Conservation (phyloP, 75 land plant genomes). For the Azolla pinnata region DNA sequence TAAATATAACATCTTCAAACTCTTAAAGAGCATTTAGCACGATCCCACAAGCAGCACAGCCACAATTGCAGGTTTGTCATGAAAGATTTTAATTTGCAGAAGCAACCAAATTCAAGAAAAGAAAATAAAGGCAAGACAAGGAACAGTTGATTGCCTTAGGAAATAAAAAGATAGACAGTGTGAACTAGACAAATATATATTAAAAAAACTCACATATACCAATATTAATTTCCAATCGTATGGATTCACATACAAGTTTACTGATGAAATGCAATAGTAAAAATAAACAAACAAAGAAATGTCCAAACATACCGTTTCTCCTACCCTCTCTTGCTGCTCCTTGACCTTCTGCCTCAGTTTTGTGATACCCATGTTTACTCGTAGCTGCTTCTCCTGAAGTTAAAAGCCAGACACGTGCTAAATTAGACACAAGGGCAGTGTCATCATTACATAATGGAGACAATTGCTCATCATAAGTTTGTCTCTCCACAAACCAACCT, state of each 20-base stretch:
- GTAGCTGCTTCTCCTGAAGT: slow-evolving; percentile 67
- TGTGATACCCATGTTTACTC: slow-evolving; percentile 74
- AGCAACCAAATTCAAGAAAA: background rate
- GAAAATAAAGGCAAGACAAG: background rate
- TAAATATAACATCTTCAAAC: background rate
- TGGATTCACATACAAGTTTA: background rate
- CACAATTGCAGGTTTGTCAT: too few relatives aligned
- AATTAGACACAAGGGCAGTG: too few relatives aligned
- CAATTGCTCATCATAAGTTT: too few relatives aligned
- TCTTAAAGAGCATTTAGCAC: too few relatives aligned
- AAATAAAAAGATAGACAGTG: background rate
- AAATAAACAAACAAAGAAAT: background rate
- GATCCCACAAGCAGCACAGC: too few relatives aligned
- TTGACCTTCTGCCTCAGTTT: slow-evolving; percentile 85
- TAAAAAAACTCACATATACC: background rate
- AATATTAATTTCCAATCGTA: too few relatives aligned
- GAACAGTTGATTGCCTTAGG: background rate
- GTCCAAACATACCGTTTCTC: slow-evolving; percentile 25
- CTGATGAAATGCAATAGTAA: background rate
- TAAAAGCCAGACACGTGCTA: too few relatives aligned
- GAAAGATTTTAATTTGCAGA: too few relatives aligned
- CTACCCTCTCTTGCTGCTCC: slow-evolving; percentile 69
- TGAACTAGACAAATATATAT: background rate
- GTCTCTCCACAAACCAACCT: too few relatives aligned
- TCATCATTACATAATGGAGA: too few relatives aligned